Conservation (phyloP, 345 rosid species). For the Barbarea vulgaris region DNA sequence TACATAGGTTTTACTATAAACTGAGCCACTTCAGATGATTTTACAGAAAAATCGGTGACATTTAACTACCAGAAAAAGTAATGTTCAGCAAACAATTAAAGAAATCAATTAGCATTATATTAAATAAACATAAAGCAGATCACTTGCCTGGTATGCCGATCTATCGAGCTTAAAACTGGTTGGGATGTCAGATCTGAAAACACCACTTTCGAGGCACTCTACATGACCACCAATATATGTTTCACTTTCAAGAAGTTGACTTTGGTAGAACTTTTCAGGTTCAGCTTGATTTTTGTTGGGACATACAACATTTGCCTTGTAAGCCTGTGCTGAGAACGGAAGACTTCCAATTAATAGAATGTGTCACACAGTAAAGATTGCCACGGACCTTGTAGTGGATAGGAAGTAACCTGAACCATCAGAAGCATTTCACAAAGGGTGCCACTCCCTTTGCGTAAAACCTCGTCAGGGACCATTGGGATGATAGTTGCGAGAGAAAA, state of each 20-base stretch:
- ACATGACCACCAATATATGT: conserved; percentile 98
- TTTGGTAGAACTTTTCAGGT: conserved; percentile 75
- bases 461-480: conserved; percentile 99
- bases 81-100: conserved; percentile 1
- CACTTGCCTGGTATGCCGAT: conserved; percentile 73
- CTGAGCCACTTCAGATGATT: neutral
- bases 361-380: conserved; percentile 20
- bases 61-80: conserved; percentile 12
- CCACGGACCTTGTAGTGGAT: conserved; percentile 22
- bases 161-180: conserved; percentile 88
- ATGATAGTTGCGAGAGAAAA: conserved; percentile 96
- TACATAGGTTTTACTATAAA: neutral
- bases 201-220: conserved; percentile 99
- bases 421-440: conserved; percentile 99
- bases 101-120: conserved; percentile 4
- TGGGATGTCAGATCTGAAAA: conserved; percentile 94
- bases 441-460: conserved; percentile 98
- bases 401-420: conserved; percentile 82
- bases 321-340: conserved; percentile 57
- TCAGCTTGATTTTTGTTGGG: conserved; percentile 97
- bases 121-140: conserved; percentile 26
- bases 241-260: conserved; percentile 94
- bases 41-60: conserved; percentile 1
- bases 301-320: conserved; percentile 90
- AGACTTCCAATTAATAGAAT: conserved; percentile 32